Evolutionary conservation across 768 basidiomycete species (phyloP).

Genomic region (Boletus sensibilis): DNA sequence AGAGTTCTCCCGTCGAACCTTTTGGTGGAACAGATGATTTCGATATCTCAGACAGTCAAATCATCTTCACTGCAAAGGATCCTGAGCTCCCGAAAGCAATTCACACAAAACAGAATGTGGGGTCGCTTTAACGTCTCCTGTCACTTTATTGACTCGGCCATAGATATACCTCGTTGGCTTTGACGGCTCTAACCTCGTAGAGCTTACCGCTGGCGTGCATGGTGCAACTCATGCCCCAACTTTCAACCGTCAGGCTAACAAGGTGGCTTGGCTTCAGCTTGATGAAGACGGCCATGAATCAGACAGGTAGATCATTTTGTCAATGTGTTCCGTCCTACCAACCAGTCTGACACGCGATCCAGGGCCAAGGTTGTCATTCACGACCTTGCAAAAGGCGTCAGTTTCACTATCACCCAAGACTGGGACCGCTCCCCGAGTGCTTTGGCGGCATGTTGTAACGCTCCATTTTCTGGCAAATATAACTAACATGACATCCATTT

Average conservation of each 20-base stretch:
- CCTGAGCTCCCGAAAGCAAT: conserved; percentile 69
- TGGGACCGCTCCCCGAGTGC: conserved; percentile 79
- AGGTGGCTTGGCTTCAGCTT: conserved; percentile 86
- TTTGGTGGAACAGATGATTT: conserved; percentile 86
- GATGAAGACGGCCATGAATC: conserved; percentile 87
- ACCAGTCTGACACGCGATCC: background rate
- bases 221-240: conserved; percentile 78
- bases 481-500: background rate
- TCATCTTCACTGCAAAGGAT: conserved; percentile 87
- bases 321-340: background rate
- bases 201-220: conserved; percentile 81
- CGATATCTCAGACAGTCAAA: conserved; percentile 62
- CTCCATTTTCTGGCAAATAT: background rate
- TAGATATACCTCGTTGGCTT: conserved; percentile 74
- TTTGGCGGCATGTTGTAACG: conserved; percentile 12
- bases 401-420: conserved; percentile 69
- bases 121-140: background rate
- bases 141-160: background rate
- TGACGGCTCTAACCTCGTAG: conserved; percentile 49
- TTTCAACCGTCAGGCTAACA: conserved; percentile 63
- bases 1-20: conserved; percentile 79
- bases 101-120: conserved; percentile 89
- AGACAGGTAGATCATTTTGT: conserved; percentile 53
- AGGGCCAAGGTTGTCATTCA: conserved; percentile 79
- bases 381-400: conserved; percentile 64